Conservation (phyloP, 352 stramenopile genomes). For the Phytophthora rubi region DNA sequence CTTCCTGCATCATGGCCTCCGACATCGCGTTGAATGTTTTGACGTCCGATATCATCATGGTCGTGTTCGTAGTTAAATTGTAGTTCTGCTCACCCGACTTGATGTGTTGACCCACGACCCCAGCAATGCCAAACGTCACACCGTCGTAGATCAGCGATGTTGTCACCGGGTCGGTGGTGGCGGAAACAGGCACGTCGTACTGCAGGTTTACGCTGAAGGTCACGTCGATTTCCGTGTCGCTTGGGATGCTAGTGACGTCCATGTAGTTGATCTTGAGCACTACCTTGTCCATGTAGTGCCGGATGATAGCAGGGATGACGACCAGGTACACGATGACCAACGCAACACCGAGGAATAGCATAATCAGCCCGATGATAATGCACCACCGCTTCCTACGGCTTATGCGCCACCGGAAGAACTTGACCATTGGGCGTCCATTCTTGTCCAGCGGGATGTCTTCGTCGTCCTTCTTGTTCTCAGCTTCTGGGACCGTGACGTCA, state of each 20-base stretch:
- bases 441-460: constrained; percentile 4
- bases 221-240: constrained; percentile 2
- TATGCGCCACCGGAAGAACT: not conserved
- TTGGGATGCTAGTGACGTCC: not conserved
- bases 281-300: constrained; percentile 7
- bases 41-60: not conserved
- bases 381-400: not conserved
- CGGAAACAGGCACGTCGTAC: not conserved
- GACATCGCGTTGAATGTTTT: not conserved
- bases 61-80: constrained; percentile 4
- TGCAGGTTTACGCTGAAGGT: constrained; percentile 1
- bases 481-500: not conserved
- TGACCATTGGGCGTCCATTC: not conserved
- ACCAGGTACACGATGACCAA: not conserved
- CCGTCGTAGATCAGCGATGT: not conserved
- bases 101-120: not conserved
- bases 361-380: constrained; percentile 2
- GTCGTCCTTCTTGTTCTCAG: not conserved
- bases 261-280: not conserved
- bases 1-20: constrained; percentile 5
- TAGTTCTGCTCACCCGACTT: not conserved
- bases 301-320: not conserved
- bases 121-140: not conserved
- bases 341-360: not conserved
- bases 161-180: constrained; percentile 1